Conservation (phyloP, 768 basidiomycete genomes). For the Leccinellum rugosiceps region DNA sequence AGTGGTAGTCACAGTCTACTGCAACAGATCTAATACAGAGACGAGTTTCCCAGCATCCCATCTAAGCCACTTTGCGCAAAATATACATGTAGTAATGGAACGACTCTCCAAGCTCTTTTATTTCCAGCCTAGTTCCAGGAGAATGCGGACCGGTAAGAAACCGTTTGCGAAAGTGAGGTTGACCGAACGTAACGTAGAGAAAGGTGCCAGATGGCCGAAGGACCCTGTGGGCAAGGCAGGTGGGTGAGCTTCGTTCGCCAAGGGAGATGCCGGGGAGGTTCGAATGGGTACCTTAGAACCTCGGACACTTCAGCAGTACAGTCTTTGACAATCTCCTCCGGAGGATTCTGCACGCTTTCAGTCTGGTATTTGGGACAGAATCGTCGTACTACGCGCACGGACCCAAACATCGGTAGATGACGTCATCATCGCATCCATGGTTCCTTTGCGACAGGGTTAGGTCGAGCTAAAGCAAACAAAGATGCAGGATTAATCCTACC, state of each 20-base stretch:
- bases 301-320: conserved; percentile 78
- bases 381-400: conserved; percentile 10
- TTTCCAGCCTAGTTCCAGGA: conserved; percentile 56
- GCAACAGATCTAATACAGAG: background rate
- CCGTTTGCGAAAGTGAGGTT: conserved; percentile 80
- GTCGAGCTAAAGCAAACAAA: background rate
- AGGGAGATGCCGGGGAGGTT: background rate
- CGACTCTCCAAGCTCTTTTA: conserved; percentile 69
- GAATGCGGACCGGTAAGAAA: conserved; percentile 48
- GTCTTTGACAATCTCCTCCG: conserved; percentile 62
- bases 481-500: conserved; percentile 32
- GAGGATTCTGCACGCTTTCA: conserved; percentile 55
- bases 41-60: background rate
- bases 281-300: conserved; percentile 52
- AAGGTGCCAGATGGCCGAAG: conserved; percentile 61
- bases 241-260: background rate
- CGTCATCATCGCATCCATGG: conserved; percentile 91
- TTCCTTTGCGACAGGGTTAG: conserved; percentile 39
- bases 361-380: background rate
- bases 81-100: conserved; percentile 86
- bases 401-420: conserved; percentile 83
- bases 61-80: conserved; percentile 38
- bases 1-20: background rate
- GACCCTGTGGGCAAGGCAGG: conserved; percentile 42
- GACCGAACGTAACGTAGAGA: conserved; percentile 83